phyloP scores from a whole-genome alignment of 2,329 filamentous ascomycete species.

The Exophiala mesophila region DNA sequence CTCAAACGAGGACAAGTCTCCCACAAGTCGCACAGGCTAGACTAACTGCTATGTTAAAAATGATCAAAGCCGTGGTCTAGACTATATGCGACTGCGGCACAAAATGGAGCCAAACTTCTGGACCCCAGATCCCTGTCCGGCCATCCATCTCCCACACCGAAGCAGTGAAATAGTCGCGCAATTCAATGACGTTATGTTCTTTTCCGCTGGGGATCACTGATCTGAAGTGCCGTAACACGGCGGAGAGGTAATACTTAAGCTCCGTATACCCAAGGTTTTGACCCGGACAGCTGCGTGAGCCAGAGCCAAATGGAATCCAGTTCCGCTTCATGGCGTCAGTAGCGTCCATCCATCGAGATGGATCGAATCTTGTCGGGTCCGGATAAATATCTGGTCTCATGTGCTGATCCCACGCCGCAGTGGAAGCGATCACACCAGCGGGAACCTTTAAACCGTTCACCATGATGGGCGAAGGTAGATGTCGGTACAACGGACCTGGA shows the following conservation, averaged over 20 bases:
- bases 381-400: neutral
- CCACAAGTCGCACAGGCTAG: too few relatives aligned
- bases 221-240: neutral
- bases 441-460: neutral
- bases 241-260: neutral
- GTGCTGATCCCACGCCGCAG: neutral
- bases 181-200: neutral
- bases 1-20: too few relatives aligned
- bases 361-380: neutral
- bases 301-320: conserved; percentile 3
- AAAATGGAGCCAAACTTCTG: neutral
- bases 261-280: neutral
- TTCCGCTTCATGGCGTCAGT: neutral
- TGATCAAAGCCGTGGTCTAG: too few relatives aligned
- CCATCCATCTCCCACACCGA: neutral
- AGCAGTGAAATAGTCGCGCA: neutral
- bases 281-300: neutral
- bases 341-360: neutral
- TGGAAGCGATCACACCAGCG: neutral
- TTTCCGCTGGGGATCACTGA: neutral
- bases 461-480: neutral
- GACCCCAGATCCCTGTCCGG: neutral
- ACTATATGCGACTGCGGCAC: too few relatives aligned
- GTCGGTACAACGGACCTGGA: neutral
- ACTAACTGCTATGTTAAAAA: too few relatives aligned